Conservation (phyloP, 2,329 filamentous ascomycete genomes). For the Neurospora sp. region DNA sequence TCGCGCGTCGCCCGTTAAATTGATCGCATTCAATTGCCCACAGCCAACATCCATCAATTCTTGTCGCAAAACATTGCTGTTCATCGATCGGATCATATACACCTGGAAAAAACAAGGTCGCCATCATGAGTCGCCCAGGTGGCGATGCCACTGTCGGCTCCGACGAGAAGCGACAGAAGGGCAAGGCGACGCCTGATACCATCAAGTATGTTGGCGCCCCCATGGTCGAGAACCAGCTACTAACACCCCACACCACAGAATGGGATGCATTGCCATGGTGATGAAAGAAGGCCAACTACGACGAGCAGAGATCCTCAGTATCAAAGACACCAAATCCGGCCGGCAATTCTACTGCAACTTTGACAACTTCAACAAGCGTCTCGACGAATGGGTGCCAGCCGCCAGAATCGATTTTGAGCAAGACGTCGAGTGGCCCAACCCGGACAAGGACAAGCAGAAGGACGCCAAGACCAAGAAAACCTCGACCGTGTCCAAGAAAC, state of each 20-base stretch:
- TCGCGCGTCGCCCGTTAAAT: not conserved
- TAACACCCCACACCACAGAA: constrained; percentile 20
- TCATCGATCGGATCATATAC: constrained; percentile 5
- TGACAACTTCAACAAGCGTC: constrained; percentile 89
- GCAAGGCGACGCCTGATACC: constrained; percentile 75
- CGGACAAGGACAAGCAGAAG: constrained; percentile 76
- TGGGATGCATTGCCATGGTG: constrained; percentile 53
- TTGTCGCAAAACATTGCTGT: constrained; percentile 11
- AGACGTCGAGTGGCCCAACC: constrained; percentile 93
- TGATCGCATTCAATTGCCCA: not conserved
- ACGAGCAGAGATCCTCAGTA: constrained; percentile 93
- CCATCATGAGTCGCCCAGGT: constrained; percentile 40
- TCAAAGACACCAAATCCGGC: constrained; percentile 79
- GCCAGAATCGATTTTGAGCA: constrained; percentile 75
- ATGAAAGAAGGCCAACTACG: constrained; percentile 70
- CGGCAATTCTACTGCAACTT: constrained; percentile 95
- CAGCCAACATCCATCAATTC: constrained; percentile 12
- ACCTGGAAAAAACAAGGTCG: not conserved
- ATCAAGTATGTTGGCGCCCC: constrained; percentile 49
- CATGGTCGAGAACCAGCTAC: not conserved
- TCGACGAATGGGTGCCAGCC: constrained; percentile 78
- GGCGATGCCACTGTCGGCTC: constrained; percentile 47
- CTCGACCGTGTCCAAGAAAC: constrained; percentile 47
- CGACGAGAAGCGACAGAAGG: constrained; percentile 55
- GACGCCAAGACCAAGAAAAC: constrained; percentile 65